Evolutionary conservation across 345 rosid genomes (phyloP).

Genomic region (Ailanthus altissimus): DNA sequence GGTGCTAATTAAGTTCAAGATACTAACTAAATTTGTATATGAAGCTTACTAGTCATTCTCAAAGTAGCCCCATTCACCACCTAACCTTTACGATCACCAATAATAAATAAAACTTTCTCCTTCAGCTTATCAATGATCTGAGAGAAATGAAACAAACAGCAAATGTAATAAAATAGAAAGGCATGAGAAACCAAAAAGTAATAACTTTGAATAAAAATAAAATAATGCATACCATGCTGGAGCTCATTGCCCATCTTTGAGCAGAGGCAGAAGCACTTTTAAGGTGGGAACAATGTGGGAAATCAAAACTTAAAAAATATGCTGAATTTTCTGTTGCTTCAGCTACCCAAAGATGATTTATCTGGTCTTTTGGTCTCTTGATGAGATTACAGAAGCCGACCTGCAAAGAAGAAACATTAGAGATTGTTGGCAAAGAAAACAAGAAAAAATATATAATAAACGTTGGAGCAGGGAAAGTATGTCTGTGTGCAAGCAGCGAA

Average conservation of each 20-base stretch:
- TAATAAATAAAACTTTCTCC: slow-evolving; percentile 55
- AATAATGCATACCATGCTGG: slow-evolving; percentile 46
- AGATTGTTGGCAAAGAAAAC: neutral
- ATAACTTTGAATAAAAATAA: slow-evolving; percentile 2
- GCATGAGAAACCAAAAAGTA: slow-evolving; percentile 6
- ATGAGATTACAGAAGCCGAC: slow-evolving; percentile 85
- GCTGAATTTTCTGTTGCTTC: slow-evolving; percentile 85
- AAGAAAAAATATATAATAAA: neutral
- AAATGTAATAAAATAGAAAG: slow-evolving; percentile 3
- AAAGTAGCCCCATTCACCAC: slow-evolving; percentile 12
- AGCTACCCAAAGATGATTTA: slow-evolving; percentile 74
- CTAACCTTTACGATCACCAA: slow-evolving; percentile 43
- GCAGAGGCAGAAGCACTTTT: slow-evolving; percentile 50
- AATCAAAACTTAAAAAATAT: slow-evolving; percentile 51
- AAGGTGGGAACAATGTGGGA: slow-evolving; percentile 58
- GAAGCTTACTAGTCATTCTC: slow-evolving; percentile 26
- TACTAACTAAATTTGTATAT: neutral
- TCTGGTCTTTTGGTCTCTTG: slow-evolving; percentile 69
- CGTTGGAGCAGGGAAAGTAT: neutral
- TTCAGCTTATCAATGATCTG: slow-evolving; percentile 62
- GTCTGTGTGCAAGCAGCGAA: neutral
- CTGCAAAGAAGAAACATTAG: slow-evolving; percentile 38
- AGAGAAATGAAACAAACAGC: slow-evolving; percentile 15
- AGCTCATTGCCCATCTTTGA: slow-evolving; percentile 69
- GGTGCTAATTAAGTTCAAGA: neutral